Conservation (phyloP, 768 basidiomycete genomes). For the Tricholoma furcatifolium region DNA sequence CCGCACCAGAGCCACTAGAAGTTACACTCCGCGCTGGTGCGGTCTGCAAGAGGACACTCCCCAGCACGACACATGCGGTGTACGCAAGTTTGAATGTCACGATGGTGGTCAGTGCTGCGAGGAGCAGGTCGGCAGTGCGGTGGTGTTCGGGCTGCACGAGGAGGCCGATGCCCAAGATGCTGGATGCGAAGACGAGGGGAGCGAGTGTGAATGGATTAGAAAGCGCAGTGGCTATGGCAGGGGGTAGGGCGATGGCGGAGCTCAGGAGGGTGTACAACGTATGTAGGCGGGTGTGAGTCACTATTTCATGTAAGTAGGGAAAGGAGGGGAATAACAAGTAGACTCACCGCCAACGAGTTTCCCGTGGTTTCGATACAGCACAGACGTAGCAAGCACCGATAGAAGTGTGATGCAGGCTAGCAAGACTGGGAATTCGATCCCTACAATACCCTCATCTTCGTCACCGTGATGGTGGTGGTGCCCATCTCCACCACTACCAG, state of each 20-base stretch:
- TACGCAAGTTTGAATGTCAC: conserved; percentile 85
- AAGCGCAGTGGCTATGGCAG: background rate
- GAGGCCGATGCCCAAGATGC: background rate
- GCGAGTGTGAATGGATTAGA: background rate
- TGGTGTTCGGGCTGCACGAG: conserved; percentile 45
- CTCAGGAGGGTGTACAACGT: no score
- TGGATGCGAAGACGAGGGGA: background rate
- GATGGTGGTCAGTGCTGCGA: conserved; percentile 74
- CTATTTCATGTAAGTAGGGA: conserved; percentile 17
- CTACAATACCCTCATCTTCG: conserved; percentile 47
- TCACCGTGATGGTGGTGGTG: conserved; percentile 68
- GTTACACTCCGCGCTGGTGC: conserved; percentile 62
- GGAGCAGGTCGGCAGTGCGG: conserved; percentile 74
- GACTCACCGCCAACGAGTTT: conserved; percentile 62
- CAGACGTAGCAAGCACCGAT: conserved; percentile 55
- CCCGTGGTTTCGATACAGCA: conserved; percentile 60
- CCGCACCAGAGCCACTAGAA: no score
- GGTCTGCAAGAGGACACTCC: conserved; percentile 86
- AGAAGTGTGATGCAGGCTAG: conserved; percentile 55
- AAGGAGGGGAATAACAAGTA: conserved; percentile 36
- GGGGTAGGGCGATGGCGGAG: no score
- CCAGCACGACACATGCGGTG: conserved; percentile 79
- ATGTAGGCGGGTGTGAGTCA: no score
- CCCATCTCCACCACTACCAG: conserved; percentile 34
- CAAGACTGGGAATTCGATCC: conserved; percentile 67